phyloP scores from a whole-genome alignment of 306 rosid species.

The Carpinus viminea region DNA sequence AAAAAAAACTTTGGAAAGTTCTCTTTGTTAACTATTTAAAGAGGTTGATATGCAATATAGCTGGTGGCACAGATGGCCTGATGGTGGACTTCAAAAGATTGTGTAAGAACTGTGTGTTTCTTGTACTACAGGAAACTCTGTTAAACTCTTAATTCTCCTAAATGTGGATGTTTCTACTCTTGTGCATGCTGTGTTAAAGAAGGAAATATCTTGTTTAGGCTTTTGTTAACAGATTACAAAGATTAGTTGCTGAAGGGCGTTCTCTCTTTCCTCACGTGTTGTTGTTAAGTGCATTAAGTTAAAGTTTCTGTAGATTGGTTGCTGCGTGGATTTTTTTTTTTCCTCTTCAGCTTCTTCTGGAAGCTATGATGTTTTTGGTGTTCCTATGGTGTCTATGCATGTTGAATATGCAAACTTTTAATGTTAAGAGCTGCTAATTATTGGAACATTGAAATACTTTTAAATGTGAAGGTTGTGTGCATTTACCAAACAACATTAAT shows the following conservation, averaged over 20 bases:
- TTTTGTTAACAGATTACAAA: not conserved
- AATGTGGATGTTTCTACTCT: not conserved
- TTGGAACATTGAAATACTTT: not conserved
- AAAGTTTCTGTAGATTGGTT: not conserved
- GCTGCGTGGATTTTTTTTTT: too few relatives aligned
- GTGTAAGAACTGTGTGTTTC: not conserved
- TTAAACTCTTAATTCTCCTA: not conserved
- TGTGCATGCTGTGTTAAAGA: not conserved
- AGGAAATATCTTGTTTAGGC: conserved; percentile 2
- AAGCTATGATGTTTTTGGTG: not conserved
- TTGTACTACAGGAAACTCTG: not conserved
- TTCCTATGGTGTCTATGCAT: too few relatives aligned
- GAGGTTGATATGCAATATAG: too few relatives aligned
- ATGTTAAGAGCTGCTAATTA: conserved; percentile 13
- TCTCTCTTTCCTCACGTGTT: not conserved
- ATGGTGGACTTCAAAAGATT: not conserved
- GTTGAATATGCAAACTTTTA: not conserved
- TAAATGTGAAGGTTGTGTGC: conserved; percentile 4
- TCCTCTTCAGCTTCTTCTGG: not conserved
- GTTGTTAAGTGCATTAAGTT: not conserved
- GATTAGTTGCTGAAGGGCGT: not conserved
- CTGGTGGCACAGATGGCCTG: too few relatives aligned
- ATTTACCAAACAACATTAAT: conserved; percentile 10
- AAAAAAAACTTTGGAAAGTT: not conserved
- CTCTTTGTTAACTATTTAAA: too few relatives aligned